Evolutionary conservation across 2,329 filamentous ascomycete species (phyloP).

Genomic region (Colletotrichum lini): DNA sequence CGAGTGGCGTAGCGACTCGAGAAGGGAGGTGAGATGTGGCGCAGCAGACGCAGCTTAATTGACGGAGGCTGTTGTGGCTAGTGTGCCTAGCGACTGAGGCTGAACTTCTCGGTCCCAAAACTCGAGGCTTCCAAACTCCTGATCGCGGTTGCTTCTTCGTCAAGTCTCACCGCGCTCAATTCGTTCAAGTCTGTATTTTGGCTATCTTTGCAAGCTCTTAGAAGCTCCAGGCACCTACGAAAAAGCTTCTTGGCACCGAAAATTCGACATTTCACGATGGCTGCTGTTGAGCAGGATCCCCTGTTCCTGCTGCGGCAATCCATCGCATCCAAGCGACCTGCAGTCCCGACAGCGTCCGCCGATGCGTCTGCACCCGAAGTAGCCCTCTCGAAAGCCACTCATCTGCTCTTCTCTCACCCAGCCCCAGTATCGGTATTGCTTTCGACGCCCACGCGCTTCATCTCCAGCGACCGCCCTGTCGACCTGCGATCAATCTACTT

Average conservation of each 20-base stretch:
- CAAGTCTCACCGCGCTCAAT: conserved; percentile 15
- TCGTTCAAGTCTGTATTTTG: background rate
- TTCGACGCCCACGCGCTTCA: conserved; percentile 85
- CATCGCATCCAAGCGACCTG: conserved; percentile 78
- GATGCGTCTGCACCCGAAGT: conserved; percentile 75
- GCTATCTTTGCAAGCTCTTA: background rate
- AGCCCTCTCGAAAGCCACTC: conserved; percentile 80
- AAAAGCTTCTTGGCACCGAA: background rate
- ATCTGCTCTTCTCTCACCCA: conserved; percentile 80
- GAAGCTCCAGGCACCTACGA: background rate
- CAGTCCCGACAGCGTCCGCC: conserved; percentile 80
- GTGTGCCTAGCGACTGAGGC: conserved; percentile 2
- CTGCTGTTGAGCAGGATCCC: conserved; percentile 77
- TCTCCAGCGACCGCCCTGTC: conserved; percentile 80
- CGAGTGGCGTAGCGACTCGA: too few species aligned
- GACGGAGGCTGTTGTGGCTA: background rate
- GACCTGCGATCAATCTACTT: conserved; percentile 97
- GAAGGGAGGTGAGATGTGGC: background rate
- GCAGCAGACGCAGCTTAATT: background rate
- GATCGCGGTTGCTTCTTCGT: conserved; percentile 8
- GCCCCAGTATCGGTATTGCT: conserved; percentile 76
- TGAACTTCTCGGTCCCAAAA: conserved; percentile 33
- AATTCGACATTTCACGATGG: conserved; percentile 61
- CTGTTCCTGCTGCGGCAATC: conserved; percentile 87
- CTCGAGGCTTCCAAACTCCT: conserved; percentile 22